These are phyloP conservation scores for Dactylonectria estremocensis DNA, from an alignment of 2,329 filamentous ascomycete genomes.

Conservation along the genomic window DNA sequence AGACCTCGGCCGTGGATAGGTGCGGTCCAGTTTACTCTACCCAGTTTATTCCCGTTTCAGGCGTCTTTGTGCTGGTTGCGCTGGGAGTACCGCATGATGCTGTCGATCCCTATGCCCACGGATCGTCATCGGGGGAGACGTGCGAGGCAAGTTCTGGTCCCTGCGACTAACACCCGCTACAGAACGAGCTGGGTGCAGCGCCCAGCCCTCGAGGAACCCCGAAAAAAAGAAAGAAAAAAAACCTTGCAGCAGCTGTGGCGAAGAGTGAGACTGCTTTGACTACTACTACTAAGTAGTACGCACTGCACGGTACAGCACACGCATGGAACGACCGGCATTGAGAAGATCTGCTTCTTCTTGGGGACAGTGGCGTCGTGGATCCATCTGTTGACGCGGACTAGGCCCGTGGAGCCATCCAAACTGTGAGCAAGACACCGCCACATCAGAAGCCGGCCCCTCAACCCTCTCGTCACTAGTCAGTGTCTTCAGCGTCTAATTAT, in stretches of 20 bases:
- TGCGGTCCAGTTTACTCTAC: background rate
- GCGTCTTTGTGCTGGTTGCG: background rate
- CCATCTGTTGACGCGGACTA: background rate
- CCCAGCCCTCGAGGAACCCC: background rate
- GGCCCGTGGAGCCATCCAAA: constrained; percentile 22
- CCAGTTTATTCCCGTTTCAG: constrained; percentile 2
- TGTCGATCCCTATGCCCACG: background rate
- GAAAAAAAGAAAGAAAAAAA: no score
- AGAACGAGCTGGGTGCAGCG: background rate
- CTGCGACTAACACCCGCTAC: background rate
- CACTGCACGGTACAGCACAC: no score
- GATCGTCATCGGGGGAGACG: background rate
- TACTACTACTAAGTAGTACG: no score
- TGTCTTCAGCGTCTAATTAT: background rate
- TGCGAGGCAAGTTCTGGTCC: background rate
- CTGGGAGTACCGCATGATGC: background rate
- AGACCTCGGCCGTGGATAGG: background rate
- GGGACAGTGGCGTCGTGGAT: constrained; percentile 34
- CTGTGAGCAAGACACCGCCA: background rate
- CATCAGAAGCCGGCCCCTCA: constrained; percentile 25
- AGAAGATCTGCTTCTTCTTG: constrained; percentile 28
- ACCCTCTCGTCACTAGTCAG: background rate
- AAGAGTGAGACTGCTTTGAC: background rate
- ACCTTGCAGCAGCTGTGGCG: constrained; percentile 1
- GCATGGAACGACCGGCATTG: constrained; percentile 8